Evolutionary conservation across 2,329 filamentous ascomycete species (phyloP).

Genomic region (Knoxdaviesia proteae): DNA sequence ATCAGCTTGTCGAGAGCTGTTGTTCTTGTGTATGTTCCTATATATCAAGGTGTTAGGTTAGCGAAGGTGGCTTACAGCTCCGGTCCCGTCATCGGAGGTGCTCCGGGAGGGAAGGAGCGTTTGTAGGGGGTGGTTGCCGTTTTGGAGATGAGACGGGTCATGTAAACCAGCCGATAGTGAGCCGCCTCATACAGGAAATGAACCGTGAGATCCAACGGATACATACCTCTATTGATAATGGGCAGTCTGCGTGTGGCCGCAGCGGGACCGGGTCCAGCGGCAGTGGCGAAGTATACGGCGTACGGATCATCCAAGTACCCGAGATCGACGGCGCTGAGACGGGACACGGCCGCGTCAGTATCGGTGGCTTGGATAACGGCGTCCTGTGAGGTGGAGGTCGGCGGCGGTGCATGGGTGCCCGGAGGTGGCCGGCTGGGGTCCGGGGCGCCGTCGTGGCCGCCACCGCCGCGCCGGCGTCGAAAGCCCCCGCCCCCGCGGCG

Average conservation of each 20-base stretch:
- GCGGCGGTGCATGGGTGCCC: no score
- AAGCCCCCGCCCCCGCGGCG: conserved; percentile 18
- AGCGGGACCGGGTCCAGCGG: conserved; percentile 17
- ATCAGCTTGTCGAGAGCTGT: conserved; percentile 64
- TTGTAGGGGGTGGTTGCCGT: no score
- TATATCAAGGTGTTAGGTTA: not conserved
- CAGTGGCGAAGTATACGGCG: conserved; percentile 46
- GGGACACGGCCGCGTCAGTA: conserved; percentile 71
- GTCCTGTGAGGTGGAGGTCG: conserved; percentile 31
- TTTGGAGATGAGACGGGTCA: no score
- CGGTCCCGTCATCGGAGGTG: no score
- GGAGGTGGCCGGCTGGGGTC: no score
- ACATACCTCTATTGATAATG: conserved; percentile 77
- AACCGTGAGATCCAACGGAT: not conserved
- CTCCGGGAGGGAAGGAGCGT: no score
- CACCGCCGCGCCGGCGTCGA: conserved; percentile 15
- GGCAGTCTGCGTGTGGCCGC: conserved; percentile 41
- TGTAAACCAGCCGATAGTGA: no score
- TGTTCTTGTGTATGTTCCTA: conserved; percentile 85
- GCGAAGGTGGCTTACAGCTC: no score
- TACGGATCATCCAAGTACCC: conserved; percentile 74
- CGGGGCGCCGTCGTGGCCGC: conserved; percentile 10
- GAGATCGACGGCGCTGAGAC: conserved; percentile 68
- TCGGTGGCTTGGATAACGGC: conserved; percentile 72
- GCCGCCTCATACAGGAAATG: no score